Evolutionary conservation across 2,329 filamentous ascomycete genomes (phyloP), one percentile per base, ranked within the genome.

Genomic region (Bipolaris cookei): DNA sequence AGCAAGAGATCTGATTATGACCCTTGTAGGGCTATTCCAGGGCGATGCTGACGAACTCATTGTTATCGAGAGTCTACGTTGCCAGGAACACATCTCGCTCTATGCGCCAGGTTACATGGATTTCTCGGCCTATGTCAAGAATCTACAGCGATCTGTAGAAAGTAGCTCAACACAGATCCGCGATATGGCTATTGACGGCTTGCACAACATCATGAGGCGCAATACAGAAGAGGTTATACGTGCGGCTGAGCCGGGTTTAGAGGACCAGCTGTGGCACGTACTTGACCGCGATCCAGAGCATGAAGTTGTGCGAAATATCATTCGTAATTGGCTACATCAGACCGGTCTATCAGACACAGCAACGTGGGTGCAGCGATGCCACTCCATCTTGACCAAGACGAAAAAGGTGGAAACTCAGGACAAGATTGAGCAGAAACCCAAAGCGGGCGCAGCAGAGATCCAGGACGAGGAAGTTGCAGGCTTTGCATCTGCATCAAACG

Each of bases 401-500:
- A 87, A 91, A 63, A 83, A 85, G 28, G 90, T 90, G 69, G 84
- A 87, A 39, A 83, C 86, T 25, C 81, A 84, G 41, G 74, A 80
- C 4, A 78, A 77, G 16, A 72, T 76, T 10, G 78, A 81, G 3
- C 76, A 80, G 10, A 84, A 81, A 66, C 73, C 77, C 6, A 82
- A 80, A 47, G 80, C 60, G n/a, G 81, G 69, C 3, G 81, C 85
- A 11, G 83, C 91, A n/a, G 95, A 99, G 67, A 79, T 98, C 0
- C 90, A 94, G 61, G 95, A 99, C 72, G 95, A 99, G 73, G 96
- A 99, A 75, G 94, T 97, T 34, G 95, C 95, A 50, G 95, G 95
- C 0, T 98, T 99, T 71, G 93, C 93, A 30, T 86, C 88, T n/a
- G 88, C 90, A 1, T 83, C 83, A 25, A 88, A 87, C 23, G 84